Base-by-base conservation (phyloP, 768 basidiomycete species). In the Amanita subjunquillea region DNA sequence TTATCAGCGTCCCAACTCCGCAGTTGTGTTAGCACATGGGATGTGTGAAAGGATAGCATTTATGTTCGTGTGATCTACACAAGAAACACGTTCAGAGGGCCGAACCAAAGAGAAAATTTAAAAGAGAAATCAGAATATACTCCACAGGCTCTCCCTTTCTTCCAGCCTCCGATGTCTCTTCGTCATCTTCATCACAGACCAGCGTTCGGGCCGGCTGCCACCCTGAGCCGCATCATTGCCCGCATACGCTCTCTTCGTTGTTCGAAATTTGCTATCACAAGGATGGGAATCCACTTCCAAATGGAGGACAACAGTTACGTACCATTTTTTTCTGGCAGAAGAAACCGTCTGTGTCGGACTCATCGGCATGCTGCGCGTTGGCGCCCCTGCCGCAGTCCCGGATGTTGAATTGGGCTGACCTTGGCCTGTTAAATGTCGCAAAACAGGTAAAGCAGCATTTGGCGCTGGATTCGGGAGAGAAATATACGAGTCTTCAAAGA, bases 401-500 rank as follows among this genome's bases (percentile, higher is more conserved):
- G 39, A 40, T 8, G 40, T 41, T 23, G 23, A 42, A 22, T 42
- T 42, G 10, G 41, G 12, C 27, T 45, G 43, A 12, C 4, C 25
- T 44, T 45, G 25, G 2, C 12, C 43, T 45, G 23, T 27, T 25
- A 43, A 1, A 12, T 43, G 1, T 15, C 43, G 15, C 43, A 27
- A 45, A 15, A 45, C 43, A 10, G 43, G 25, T 9, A 45, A 30
- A 17, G 39, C 17, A 8, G 48, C 48, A 22, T 12, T 49, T 2
- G 77, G 75, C 0, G 73, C 70, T 17, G 77, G 77, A 7, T 63
- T 60, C 0, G 77, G 77, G 1, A 79, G 61, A 30, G 46, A 67
- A 44, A 50, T 51, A 58, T 83, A 82, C 2, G 74, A 82, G 60
- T 80, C 74, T 48, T 70, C 66, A 63, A 89, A 87, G 55, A 88